Evolutionary conservation across 495 filamentous ascomycete genomes (phyloP), one percentile per base, ranked within the genome.

Genomic region (Ramalina intermedia): DNA sequence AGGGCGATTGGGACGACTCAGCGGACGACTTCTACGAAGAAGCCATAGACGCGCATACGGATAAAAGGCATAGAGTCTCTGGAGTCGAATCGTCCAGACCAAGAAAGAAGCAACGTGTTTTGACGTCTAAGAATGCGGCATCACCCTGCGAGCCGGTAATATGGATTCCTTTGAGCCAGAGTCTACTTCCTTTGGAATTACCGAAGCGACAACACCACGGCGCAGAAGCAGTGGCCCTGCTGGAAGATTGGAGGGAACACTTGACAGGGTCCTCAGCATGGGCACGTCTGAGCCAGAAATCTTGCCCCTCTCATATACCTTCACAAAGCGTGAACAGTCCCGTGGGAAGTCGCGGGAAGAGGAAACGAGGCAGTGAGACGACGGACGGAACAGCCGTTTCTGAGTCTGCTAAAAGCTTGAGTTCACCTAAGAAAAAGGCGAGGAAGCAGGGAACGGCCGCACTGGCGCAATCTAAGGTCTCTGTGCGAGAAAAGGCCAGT

Each of bases 21-120:
- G 71, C 72, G 49, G 70, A 72, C 49, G 72, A 73, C 61, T 66
- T 69, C 43, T 71, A 73, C 38, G 63, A 71, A 39, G 70, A 72
- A 41, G 59, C 65, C 6, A 66, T 62, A 11, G 60, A 56, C 24
- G 16, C 6, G 17, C 6, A 21, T n/a, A 3, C 23, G 9, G 8
- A 16, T 9, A 37, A 6, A 23, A 37, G 44, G 21, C 33, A 14
- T 17, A 47, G 11, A 16, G 21, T 33, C 24, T 47, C 8, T 9
- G 11, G 6, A 6, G 17, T n/a, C 5, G 21, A 37, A 2, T 35
- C n/a, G 37, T 6, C n/a, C n/a, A 47, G 16, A 36, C 1, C n/a
- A 17, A 26, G 44, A 17, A 16, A 35, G 29, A 17, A 7, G 29
- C 29, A 33, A 13, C 7, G 29, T 7, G 7, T 3, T 7, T 13